Evolutionary conservation across 495 filamentous ascomycete genomes (phyloP), one percentile per base, ranked within the genome.

Genomic region (Bryoglossum gracile): DNA sequence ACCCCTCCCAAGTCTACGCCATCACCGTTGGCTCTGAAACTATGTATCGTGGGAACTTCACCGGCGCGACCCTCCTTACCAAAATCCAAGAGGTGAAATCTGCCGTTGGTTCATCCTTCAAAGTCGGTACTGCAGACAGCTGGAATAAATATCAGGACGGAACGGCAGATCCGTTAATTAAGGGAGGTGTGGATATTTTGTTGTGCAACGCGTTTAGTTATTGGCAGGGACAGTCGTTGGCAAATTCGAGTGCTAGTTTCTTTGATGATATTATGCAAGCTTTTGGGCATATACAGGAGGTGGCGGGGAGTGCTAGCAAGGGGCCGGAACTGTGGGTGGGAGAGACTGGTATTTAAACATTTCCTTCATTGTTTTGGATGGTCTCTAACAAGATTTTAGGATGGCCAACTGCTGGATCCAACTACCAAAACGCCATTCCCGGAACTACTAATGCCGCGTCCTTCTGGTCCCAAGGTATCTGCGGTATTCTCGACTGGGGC

Each of bases 81-180:
- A 79, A 81, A 57, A 87, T 90, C 62, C 62, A 77, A 40, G 71
- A 77, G 35, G 74, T 84, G 22, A 75, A 78, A 64, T 61, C 64
- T 11, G 62, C 68, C 36, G 78, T 74, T 58, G 74, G 62, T 37
- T 65, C 57, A 22, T 28, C n/a, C 8, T 64, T 81, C 54, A 78
- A 77, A 59, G 75, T 90, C 30, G 86, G 86, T 45, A 88, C 83
- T 16, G 86, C 85, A 4, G 86, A 91, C 68, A 79, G 73, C 62
- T 91, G 86, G 86, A 89, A 89, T 71, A 87, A 84, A 65, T 83
- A 74, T 58, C 73, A 76, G 32, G 83, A 89, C 61, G 84, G 82
- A 30, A 85, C 82, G 34, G 86, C 79, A 8, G 79, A 89, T 59
- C 68, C 80, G 17, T 65, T 87, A 48, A 74, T 86, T 56, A 62